Conservation (phyloP, 768 basidiomycete species). For the Lactarius akahatsu region DNA sequence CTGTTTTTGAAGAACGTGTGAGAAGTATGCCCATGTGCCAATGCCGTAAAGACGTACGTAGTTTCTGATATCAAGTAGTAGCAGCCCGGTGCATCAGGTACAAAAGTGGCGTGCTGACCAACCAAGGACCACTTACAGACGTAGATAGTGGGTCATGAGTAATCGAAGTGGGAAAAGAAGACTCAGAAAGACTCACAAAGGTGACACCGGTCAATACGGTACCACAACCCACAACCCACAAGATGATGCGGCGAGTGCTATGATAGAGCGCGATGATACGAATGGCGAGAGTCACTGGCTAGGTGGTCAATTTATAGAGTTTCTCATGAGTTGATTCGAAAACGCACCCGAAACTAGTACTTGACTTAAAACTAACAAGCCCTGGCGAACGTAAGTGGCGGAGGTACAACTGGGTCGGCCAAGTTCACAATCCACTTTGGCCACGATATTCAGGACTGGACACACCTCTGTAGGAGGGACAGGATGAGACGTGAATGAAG, state of each 20-base stretch:
- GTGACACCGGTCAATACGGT: slow-evolving; percentile 36
- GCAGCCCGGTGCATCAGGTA: slow-evolving; percentile 28
- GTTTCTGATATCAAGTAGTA: slow-evolving; percentile 23
- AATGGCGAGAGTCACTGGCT: slow-evolving; percentile 44
- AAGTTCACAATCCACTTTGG: not conserved
- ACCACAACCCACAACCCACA: slow-evolving; percentile 38
- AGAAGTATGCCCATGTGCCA: not conserved
- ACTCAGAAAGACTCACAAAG: slow-evolving; percentile 45
- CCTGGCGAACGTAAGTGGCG: slow-evolving; percentile 43
- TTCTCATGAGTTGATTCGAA: not conserved
- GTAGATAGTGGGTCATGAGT: not conserved
- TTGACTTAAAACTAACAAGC: slow-evolving; percentile 45
- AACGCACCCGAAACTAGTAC: slow-evolving; percentile 47
- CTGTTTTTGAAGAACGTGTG: slow-evolving; percentile 15
- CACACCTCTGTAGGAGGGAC: slow-evolving; percentile 28
- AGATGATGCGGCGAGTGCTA: slow-evolving; percentile 41
- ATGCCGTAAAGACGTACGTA: slow-evolving; percentile 30
- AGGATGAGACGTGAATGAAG: not conserved
- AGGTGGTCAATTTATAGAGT: not conserved
- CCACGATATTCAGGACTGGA: not conserved
- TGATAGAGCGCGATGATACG: slow-evolving; percentile 53
- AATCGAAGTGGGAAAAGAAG: not conserved
- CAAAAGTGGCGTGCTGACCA: slow-evolving; percentile 34
- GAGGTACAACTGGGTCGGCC: slow-evolving; percentile 40
- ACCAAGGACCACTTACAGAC: slow-evolving; percentile 45